Conservation (phyloP, 257 asterid species). For the Plectranthus barbatus region DNA sequence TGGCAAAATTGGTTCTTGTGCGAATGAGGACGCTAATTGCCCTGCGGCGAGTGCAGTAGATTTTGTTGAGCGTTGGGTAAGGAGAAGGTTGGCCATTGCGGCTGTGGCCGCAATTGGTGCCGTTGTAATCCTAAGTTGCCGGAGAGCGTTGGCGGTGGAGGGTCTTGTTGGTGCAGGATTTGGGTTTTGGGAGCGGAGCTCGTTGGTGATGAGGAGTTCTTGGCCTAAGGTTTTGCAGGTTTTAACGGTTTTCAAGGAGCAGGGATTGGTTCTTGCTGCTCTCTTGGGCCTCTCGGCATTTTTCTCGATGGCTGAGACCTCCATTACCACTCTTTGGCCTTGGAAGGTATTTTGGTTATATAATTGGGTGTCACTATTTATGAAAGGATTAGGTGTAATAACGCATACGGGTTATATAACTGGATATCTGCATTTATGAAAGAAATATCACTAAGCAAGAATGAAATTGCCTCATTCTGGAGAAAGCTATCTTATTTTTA, state of each 20-base stretch:
- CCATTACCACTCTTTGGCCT: slow-evolving; percentile 99
- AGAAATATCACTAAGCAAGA: no score
- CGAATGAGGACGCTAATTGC: slow-evolving; percentile 8
- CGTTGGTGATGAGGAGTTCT: slow-evolving; percentile 53
- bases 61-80: slow-evolving; percentile 27
- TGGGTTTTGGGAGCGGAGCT: slow-evolving; percentile 55
- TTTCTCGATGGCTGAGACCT: slow-evolving; percentile 98
- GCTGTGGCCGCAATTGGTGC: slow-evolving; percentile 58
- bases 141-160: slow-evolving; percentile 61
- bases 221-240: slow-evolving; percentile 84
- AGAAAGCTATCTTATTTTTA: background rate
- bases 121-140: slow-evolving; percentile 39
- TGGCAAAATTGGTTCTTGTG: slow-evolving; percentile 13
- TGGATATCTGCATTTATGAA: background rate
- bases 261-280: slow-evolving; percentile 80
- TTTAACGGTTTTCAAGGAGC: slow-evolving; percentile 67
- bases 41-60: background rate
- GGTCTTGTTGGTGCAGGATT: slow-evolving; percentile 39
- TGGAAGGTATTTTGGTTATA: slow-evolving; percentile 70
- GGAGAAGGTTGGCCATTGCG: slow-evolving; percentile 41
- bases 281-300: slow-evolving; percentile 89
- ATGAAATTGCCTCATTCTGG: background rate
- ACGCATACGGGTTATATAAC: background rate
- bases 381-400: background rate
- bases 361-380: background rate